Evolutionary conservation across 2,329 filamentous ascomycete genomes (phyloP).

Genomic region (Amauroascus verrucosus): DNA sequence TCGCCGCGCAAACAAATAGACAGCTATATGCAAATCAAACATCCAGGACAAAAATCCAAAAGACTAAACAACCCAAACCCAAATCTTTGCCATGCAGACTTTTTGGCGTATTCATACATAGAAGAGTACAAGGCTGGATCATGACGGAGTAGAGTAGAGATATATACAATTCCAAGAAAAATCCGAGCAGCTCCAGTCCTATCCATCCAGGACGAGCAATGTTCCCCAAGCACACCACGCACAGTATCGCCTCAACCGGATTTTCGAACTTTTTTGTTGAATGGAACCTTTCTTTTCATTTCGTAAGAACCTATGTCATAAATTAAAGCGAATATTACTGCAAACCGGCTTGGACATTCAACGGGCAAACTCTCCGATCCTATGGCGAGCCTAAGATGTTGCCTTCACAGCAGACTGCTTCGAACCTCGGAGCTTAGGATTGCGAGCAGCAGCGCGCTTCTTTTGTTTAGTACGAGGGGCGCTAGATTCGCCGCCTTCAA

Average conservation of each 20-base stretch:
- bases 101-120: slow-evolving; percentile 10
- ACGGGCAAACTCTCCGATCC: neutral
- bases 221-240: neutral
- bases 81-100: slow-evolving; percentile 11
- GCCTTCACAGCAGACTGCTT: slow-evolving; percentile 30
- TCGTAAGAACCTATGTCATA: neutral
- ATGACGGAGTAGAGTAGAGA: slow-evolving; percentile 16
- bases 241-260: neutral
- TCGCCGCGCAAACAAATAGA: neutral
- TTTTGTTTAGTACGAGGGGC: slow-evolving; percentile 35
- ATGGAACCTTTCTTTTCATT: neutral
- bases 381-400: slow-evolving; percentile 16
- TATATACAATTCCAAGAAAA: slow-evolving; percentile 12
- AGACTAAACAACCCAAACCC: slow-evolving; percentile 13
- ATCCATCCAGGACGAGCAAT: slow-evolving; percentile 7
- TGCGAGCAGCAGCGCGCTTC: slow-evolving; percentile 35
- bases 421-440: slow-evolving; percentile 36
- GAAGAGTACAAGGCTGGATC: slow-evolving; percentile 8
- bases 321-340: neutral
- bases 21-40: neutral
- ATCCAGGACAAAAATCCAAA: slow-evolving; percentile 13
- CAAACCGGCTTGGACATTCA: neutral
- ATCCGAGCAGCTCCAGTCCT: slow-evolving; percentile 2
- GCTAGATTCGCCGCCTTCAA: slow-evolving; percentile 57
- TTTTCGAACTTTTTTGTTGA: neutral